Base-by-base conservation (phyloP, 306 rosid genomes). In the Senna siamea region DNA sequence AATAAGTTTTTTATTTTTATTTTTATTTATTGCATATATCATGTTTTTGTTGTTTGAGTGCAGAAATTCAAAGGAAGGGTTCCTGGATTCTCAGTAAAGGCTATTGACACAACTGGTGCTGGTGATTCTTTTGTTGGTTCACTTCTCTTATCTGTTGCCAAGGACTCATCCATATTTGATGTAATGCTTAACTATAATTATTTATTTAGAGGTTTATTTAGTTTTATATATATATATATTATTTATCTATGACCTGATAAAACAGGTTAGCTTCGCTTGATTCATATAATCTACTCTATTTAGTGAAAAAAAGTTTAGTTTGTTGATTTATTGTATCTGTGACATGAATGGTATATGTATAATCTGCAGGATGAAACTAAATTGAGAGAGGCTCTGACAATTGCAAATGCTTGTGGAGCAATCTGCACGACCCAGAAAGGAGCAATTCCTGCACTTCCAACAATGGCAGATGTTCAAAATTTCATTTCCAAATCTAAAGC, bases 391-490 rank as follows among this genome's bases (percentile, higher is more conserved):
- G 79, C 88, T n/a, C 77, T 88, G 82, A n/a, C 32, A 7, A 60
- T 85, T 75, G 73, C 93, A 48, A 85, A 88, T 85, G 88, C 90
- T 22, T 83, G 88, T 77, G 93, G 90, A 77, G 93, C 93, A 71
- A 81, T 88, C 1, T 77, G 82, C 23, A 85, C 90, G 54, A 83
- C 82, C 70, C 66, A 79, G 65, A 88, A 88, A 69, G 93, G 93
- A 77, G 93, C 93, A 55, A 88, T 85, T 81, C 93, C 93, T 37
- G 90, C 93, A 64, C 88, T 88, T 83, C 93, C 93, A 79, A 79
- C 90, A 0, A 5, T 44, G 0, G 15, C 51, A 53, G 82, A 81
- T 4, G 93, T 80, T 70, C 66, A 34, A 10, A 60, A 69, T n/a
- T 85, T 88, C 73, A 79, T 88, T 20, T 47, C 84, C 61, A 53